Evolutionary conservation across 192 early-diverging fungal genomes (phyloP), one percentile per base, ranked within the genome.

Genomic region (Coemansia sp.): DNA sequence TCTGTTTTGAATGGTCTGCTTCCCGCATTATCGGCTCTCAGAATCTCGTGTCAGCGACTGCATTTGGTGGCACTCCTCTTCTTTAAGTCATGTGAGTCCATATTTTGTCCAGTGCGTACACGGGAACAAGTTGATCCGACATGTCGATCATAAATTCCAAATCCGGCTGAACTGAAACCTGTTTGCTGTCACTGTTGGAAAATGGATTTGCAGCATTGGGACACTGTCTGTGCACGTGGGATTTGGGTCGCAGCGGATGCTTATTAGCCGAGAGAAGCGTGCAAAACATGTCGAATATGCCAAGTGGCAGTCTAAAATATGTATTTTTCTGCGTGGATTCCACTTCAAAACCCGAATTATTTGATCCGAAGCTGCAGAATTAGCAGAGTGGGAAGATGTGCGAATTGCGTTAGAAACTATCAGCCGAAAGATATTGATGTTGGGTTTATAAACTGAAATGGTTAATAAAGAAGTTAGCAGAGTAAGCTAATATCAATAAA

Each of bases 1-100:
- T 16, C 19, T 56, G 31, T 56, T 7, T 56, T 56, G 23, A 7
- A 6, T n/a, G 30, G 5, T 4, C 26, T 26, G 38, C 24, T 49
- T 63, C 38, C 49, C 4, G 25, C 26, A 18, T 28, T 48, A 16
- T 16, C 5, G 14, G 3, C 12, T 3, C 12, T 16, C 1, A 16
- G 16, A 44, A 44, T 44, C 4, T 16, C 14, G 38, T 44, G 38
- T 16, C 2, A 16, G 14, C 0, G 16, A 16, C 8, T 44, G 44
- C 44, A 60, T 44, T 30, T 21, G 41, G 49, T 49, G 25, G 25
- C 23, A 27, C 16, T 47, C 48, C 48, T 25, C n/a, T n/a, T n/a
- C n/a, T 23, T 48, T 31, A 23, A 50, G 26, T 34, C 59, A 60
- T 60, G 59, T 51, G 58, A 60, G 47, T 25, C 25, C 48, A 60